Percentiles rank a stretch among this genome's conserved stretches.
Conservation (phyloP, 148 eudicot genomes). For the Pharnaceum exiguum region DNA sequence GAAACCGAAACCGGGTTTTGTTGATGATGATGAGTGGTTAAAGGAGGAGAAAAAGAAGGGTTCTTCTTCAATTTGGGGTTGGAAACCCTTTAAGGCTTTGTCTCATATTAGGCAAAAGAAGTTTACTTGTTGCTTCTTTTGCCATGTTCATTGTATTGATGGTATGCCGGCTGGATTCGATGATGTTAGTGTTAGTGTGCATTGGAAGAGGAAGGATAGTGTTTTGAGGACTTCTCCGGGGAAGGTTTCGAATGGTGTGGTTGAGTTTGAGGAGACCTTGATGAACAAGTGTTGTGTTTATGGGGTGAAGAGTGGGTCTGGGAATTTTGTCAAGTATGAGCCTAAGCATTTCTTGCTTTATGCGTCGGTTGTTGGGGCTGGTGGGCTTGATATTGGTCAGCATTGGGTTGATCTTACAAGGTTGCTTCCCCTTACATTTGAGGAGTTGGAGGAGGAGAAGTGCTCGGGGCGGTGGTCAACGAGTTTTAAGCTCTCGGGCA, state of each 20-base stretch:
- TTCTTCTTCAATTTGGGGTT: slow-evolving; percentile 54
- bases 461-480: slow-evolving; percentile 80
- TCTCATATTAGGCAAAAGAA: slow-evolving; percentile 38
- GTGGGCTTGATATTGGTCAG: slow-evolving; percentile 58
- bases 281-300: slow-evolving; percentile 49
- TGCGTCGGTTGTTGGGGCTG: slow-evolving; percentile 41
- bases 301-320: slow-evolving; percentile 48
- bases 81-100: slow-evolving; percentile 69
- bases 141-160: slow-evolving; percentile 67
- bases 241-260: slow-evolving; percentile 40
- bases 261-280: slow-evolving; percentile 69
- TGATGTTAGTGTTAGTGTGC: slow-evolving; percentile 38
- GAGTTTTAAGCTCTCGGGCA: slow-evolving; percentile 66
- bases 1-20: slow-evolving; percentile 16
- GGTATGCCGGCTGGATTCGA: slow-evolving; percentile 45
- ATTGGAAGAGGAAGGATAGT: slow-evolving; percentile 54
- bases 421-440: slow-evolving; percentile 77
- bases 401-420: slow-evolving; percentile 79
- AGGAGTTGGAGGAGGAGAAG: slow-evolving; percentile 62
- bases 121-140: slow-evolving; percentile 58
- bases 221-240: slow-evolving; percentile 39
- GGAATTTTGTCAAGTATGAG: slow-evolving; percentile 62
- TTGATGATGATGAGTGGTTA: slow-evolving; percentile 18
- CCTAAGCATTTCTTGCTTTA: slow-evolving; percentile 61
- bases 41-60: slow-evolving; percentile 38